Evolutionary conservation across 2,329 filamentous ascomycete genomes (phyloP).

Genomic region (Thelonectria discophora): DNA sequence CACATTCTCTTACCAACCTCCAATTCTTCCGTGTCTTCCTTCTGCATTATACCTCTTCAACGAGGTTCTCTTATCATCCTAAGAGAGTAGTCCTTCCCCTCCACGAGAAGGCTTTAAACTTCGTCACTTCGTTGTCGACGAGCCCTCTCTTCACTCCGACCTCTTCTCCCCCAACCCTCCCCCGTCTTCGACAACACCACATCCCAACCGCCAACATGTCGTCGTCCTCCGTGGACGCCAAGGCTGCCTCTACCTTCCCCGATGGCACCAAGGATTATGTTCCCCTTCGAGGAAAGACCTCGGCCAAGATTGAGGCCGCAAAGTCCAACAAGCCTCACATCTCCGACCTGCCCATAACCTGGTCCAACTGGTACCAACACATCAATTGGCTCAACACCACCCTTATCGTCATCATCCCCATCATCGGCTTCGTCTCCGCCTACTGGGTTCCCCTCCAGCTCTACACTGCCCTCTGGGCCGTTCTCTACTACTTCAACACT

Average conservation of each 20-base stretch:
- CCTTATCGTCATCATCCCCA: conserved; percentile 80
- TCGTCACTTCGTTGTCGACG: conserved; percentile 24
- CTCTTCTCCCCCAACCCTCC: conserved; percentile 11
- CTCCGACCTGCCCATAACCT: conserved; percentile 81
- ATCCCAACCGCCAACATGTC: conserved; percentile 42
- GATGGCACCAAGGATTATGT: conserved; percentile 67
- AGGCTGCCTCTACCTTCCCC: conserved; percentile 53
- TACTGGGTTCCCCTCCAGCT: conserved; percentile 80
- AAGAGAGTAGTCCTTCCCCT: conserved; percentile 28
- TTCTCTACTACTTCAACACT: conserved; percentile 85
- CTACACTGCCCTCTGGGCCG: conserved; percentile 77
- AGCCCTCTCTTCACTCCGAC: conserved; percentile 1
- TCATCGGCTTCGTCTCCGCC: conserved; percentile 76
- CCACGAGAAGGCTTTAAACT: conserved; percentile 27
- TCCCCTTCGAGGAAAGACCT: conserved; percentile 52
- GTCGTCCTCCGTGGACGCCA: conserved; percentile 51
- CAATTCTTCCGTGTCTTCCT: conserved; percentile 18
- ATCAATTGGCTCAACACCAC: conserved; percentile 92
- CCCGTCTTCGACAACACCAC: conserved; percentile 16
- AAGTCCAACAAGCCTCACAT: conserved; percentile 75
- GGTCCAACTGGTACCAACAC: conserved; percentile 88
- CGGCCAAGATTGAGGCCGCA: conserved; percentile 60
- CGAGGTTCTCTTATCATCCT: conserved; percentile 30
- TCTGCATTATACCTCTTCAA: conserved; percentile 22
- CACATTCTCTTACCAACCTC: conserved; percentile 25